phyloP scores from a whole-genome alignment of 305 asterid species.

The Fraxinus velutina region DNA sequence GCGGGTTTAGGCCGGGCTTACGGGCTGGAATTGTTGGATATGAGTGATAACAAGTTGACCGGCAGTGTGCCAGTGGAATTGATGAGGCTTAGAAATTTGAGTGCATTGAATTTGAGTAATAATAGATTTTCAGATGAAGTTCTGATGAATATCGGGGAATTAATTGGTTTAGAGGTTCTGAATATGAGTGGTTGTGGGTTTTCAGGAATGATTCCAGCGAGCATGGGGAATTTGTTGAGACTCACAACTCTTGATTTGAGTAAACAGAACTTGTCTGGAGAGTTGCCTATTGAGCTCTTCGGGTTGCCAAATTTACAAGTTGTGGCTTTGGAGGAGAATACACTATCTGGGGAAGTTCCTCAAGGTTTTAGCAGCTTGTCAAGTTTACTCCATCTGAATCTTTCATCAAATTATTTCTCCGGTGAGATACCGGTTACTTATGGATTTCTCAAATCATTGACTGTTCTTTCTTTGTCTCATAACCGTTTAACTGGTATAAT shows the following conservation, averaged over 20 bases:
- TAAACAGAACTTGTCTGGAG: conserved; percentile 67
- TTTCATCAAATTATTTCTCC: conserved; percentile 56
- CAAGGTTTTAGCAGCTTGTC: conserved; percentile 87
- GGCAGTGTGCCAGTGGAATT: conserved; percentile 55
- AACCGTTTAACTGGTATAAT: conserved; percentile 46
- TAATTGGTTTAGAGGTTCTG: conserved; percentile 49
- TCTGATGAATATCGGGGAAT: conserved; percentile 36
- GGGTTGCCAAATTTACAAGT: conserved; percentile 64
- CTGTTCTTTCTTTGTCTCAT: conserved; percentile 49
- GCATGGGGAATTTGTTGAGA: conserved; percentile 54
- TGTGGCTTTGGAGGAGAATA: conserved; percentile 64
- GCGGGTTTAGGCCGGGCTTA: conserved; percentile 39
- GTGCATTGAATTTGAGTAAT: conserved; percentile 53
- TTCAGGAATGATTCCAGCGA: conserved; percentile 52
- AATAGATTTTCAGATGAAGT: conserved; percentile 54
- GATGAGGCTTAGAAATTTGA: conserved; percentile 57
- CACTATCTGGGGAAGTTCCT: conserved; percentile 58
- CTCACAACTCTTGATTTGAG: conserved; percentile 62
- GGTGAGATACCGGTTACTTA: conserved; percentile 59
- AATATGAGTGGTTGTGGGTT: conserved; percentile 70
- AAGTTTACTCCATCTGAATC: conserved; percentile 57
- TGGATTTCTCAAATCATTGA: conserved; percentile 56
- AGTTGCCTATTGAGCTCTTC: conserved; percentile 64
- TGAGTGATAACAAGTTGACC: conserved; percentile 51
- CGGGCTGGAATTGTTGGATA: conserved; percentile 49